Evolutionary conservation across 176 grass and related monocot species (phyloP), one percentile per base, ranked within the genome.

Genomic region (Secale cereale): DNA sequence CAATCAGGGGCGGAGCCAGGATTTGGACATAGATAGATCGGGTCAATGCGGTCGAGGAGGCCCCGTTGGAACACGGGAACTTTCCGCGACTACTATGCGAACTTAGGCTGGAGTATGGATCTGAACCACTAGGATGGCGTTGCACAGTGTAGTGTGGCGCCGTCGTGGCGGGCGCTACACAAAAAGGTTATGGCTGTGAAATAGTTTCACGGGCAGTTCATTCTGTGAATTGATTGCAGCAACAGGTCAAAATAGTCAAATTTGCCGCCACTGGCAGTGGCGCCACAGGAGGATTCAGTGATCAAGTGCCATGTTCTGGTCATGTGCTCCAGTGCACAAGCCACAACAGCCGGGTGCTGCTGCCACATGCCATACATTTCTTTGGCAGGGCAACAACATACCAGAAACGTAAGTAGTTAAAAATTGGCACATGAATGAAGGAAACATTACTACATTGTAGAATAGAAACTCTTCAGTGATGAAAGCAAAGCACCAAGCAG

Each of bases 261-360:
- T n/a, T n/a, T n/a, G n/a, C n/a, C n/a, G n/a, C n/a, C n/a, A n/a
- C 39, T 41, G 39, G 9, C 35, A 35, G 33, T 35, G 33, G 33
- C 56, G 41, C 19, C 25, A 67, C n/a, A 76, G 8, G 57, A 77
- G 54, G 43, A 8, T 14, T 31, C 15, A 20, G n/a, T 73, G 70
- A 83, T 61, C 56, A 83, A 74, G 67, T 83, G 81, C 7, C 67
- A 83, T 15, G 10, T 62, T 60, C 62, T 40, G 69, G 56, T 65
- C 16, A 41, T 76, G 71, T 35, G 39, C 59, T 65, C 59, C 82
- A 66, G 8, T 65, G 59, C 39, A 52, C 8, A 23, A 35, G 36
- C 11, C 69, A 75, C 57, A 83, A 26, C 30, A 2, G 5, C 48
- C 48, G 22, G 62, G 60, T 64, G 57, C 7, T 66, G 29, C 22